These are phyloP conservation scores for Chaetomium fimeti DNA, from an alignment of 495 filamentous ascomycete genomes.

Conservation along the genomic window DNA sequence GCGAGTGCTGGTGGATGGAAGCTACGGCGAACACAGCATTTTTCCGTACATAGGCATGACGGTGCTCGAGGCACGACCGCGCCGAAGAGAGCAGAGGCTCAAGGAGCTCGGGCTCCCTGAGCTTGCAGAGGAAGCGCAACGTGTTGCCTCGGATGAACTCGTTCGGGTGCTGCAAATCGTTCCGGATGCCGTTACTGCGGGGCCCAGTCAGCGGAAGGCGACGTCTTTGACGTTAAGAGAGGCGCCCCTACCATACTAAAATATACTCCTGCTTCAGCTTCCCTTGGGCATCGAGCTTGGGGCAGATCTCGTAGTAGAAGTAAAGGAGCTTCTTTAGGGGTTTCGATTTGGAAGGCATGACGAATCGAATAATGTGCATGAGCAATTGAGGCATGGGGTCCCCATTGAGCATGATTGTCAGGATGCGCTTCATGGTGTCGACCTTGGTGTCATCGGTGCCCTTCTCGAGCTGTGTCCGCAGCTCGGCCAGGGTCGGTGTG, in stretches of 20 bases:
- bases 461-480: conserved; percentile 94
- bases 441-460: conserved; percentile 95
- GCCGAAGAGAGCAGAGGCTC: conserved; percentile 92
- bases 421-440: conserved; percentile 97
- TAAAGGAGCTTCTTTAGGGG: conserved; percentile 97
- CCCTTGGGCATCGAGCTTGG: conserved; percentile 84
- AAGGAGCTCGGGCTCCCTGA: conserved; percentile 91
- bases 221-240: neutral
- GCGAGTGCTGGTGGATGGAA: conserved; percentile 89
- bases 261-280: conserved; percentile 99
- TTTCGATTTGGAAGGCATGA: conserved; percentile 97
- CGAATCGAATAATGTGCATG: conserved; percentile 99
- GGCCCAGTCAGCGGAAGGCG: conserved; percentile 21
- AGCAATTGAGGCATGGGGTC: conserved; percentile 92
- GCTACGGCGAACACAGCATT: conserved; percentile 94
- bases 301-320: conserved; percentile 99
- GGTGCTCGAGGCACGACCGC: conserved; percentile 86
- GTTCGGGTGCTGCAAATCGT: conserved; percentile 95
- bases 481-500: conserved; percentile 82
- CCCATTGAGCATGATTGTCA: conserved; percentile 97
- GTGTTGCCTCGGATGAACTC: conserved; percentile 98
- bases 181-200: conserved; percentile 89
- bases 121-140: conserved; percentile 92
- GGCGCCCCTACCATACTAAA: conserved; percentile 79
- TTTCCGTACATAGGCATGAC: conserved; percentile 97